These are phyloP conservation scores for Plasmodium cynomolgi DNA, from an alignment of 169 alveolate genomes.

Conservation along the genomic window DNA sequence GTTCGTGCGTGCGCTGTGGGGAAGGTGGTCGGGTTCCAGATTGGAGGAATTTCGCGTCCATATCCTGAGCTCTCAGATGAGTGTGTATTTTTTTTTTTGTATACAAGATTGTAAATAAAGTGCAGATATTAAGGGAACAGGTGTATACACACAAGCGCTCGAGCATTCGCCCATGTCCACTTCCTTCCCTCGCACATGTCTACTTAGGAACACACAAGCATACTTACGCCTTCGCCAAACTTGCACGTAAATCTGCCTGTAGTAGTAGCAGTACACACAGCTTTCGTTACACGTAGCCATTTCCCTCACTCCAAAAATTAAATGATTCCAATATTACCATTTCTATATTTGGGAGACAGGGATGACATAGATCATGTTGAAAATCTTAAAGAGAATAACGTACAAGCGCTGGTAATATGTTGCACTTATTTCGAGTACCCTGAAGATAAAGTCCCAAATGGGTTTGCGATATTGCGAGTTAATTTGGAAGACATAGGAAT, in stretches of 20 bases:
- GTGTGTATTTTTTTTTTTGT: background rate
- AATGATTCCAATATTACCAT: conserved; percentile 72
- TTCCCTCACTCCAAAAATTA: background rate
- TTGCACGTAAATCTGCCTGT: background rate
- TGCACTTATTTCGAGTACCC: conserved; percentile 71
- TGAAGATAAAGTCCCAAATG: conserved; percentile 44
- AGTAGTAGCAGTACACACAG: background rate
- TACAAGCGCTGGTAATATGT: conserved; percentile 53
- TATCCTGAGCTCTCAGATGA: background rate
- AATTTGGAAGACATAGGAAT: conserved; percentile 78
- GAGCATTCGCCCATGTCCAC: background rate
- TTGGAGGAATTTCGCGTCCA: background rate
- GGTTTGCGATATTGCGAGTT: conserved; percentile 55
- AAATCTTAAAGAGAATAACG: conserved; percentile 22
- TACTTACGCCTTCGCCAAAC: background rate
- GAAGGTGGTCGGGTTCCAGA: background rate
- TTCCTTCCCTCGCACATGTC: background rate
- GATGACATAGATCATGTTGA: conserved; percentile 61
- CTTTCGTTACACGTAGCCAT: background rate
- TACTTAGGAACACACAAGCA: background rate
- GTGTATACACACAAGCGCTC: background rate
- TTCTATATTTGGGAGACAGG: conserved; percentile 45
- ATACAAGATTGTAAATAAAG: background rate
- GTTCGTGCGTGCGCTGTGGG: background rate
- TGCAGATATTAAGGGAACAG: background rate